These are phyloP conservation scores for Sugiyamaella paludigena DNA, from an alignment of 1,139 yeast species.

Conservation along the genomic window DNA sequence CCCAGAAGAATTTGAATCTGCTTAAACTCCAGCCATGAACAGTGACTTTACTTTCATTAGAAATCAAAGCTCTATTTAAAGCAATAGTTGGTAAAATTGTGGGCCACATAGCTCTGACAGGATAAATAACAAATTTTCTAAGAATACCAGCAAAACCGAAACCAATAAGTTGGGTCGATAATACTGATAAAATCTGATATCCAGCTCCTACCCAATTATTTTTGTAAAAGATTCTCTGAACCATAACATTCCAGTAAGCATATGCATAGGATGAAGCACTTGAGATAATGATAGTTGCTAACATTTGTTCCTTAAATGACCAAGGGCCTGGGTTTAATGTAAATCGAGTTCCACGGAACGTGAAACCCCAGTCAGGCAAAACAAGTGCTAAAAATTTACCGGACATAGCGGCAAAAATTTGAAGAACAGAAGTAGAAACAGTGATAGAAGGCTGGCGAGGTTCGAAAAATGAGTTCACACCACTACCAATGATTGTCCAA, in stretches of 20 bases:
- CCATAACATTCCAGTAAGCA: slow-evolving; percentile 45
- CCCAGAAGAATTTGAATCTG: slow-evolving; percentile 48
- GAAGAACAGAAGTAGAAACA: slow-evolving; percentile 49
- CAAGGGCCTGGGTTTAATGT: slow-evolving; percentile 61
- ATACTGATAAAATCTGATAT: slow-evolving; percentile 49
- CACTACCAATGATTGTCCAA: slow-evolving; percentile 56
- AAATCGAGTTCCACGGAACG: slow-evolving; percentile 39
- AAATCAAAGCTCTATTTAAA: slow-evolving; percentile 51
- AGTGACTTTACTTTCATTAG: slow-evolving; percentile 39
- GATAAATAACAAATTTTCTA: slow-evolving; percentile 57
- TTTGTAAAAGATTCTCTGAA: slow-evolving; percentile 47
- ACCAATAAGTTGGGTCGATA: slow-evolving; percentile 59
- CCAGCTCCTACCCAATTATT: slow-evolving; percentile 48
- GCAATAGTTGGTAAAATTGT: slow-evolving; percentile 54
- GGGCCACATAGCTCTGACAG: slow-evolving; percentile 58
- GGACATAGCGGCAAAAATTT: slow-evolving; percentile 56
- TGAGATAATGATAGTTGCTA: slow-evolving; percentile 48
- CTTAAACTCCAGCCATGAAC: slow-evolving; percentile 53
- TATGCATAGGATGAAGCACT: slow-evolving; percentile 46
- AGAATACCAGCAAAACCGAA: slow-evolving; percentile 62
- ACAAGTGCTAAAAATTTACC: slow-evolving; percentile 42
- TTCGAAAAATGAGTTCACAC: slow-evolving; percentile 56
- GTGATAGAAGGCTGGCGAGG: slow-evolving; percentile 53
- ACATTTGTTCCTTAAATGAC: slow-evolving; percentile 68
- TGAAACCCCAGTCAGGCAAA: slow-evolving; percentile 52